Percentiles rank a stretch among this genome's conserved stretches.
These are phyloP conservation scores for Wallacemonas sp. DNA, from an alignment of 208 protist species.

Conservation along the genomic window DNA sequence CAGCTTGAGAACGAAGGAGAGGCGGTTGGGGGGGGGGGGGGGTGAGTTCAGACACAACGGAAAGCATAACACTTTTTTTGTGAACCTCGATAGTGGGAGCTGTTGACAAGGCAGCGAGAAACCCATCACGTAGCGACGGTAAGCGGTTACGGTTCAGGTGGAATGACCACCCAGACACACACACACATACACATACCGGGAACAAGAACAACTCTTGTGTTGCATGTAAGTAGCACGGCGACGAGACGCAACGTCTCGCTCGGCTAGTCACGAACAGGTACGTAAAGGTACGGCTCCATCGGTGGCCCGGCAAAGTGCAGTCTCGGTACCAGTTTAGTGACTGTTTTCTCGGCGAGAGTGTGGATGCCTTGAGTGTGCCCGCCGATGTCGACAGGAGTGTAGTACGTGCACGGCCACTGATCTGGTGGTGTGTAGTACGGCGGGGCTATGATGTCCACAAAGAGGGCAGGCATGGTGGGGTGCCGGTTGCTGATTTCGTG, in stretches of 20 bases:
- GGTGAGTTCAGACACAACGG: too few species aligned
- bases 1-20: background rate
- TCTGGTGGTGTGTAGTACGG: slow-evolving; percentile 49
- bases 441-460: slow-evolving; percentile 72
- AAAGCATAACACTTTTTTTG: too few species aligned
- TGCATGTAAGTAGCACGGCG: too few species aligned
- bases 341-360: slow-evolving; percentile 16
- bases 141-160: too few species aligned
- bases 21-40: too few species aligned
- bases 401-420: slow-evolving; percentile 62
- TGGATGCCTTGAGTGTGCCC: background rate
- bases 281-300: slow-evolving; percentile 46
- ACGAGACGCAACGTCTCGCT: too few species aligned
- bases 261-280: slow-evolving; percentile 3
- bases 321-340: slow-evolving; percentile 32
- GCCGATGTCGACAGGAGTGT: slow-evolving; percentile 3
- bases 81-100: too few species aligned
- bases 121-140: too few species aligned
- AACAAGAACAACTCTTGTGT: too few species aligned
- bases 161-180: too few species aligned
- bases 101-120: too few species aligned
- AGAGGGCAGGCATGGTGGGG: slow-evolving; percentile 37
- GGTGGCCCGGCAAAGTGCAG: slow-evolving; percentile 18
- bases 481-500: slow-evolving; percentile 66
- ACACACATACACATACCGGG: too few species aligned